Percentiles rank a stretch among this genome's conserved stretches.
Evolutionary conservation across 2,329 filamentous ascomycete species (phyloP).

Genomic region (Metarhizium guizhouense): DNA sequence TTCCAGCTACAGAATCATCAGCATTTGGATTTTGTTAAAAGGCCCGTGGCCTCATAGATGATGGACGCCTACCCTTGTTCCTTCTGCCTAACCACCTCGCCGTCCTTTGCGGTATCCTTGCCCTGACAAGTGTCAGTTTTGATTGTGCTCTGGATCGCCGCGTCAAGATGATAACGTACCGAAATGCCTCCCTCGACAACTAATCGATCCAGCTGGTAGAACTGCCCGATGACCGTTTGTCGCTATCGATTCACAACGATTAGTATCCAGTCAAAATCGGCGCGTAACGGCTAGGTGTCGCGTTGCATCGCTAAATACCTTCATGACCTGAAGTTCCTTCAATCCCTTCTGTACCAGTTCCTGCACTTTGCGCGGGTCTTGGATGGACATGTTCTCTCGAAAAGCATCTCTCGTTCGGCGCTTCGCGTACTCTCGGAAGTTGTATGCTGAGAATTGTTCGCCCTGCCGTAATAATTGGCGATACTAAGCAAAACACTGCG

Average conservation of each 20-base stretch:
- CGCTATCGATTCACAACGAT: conserved; percentile 46
- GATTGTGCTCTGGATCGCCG: conserved; percentile 4
- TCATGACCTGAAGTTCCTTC: conserved; percentile 79
- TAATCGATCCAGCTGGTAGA: conserved; percentile 84
- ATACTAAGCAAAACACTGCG: conserved; percentile 50
- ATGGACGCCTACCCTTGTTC: conserved; percentile 57
- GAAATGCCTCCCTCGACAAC: conserved; percentile 85
- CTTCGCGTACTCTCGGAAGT: conserved; percentile 94
- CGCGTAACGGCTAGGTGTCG: no score
- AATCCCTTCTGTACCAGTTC: conserved; percentile 83
- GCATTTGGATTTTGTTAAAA: not conserved
- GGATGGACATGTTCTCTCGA: conserved; percentile 64
- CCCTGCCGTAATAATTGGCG: conserved; percentile 84
- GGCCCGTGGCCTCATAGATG: no score
- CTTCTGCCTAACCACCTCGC: conserved; percentile 65
- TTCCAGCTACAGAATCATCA: conserved; percentile 6
- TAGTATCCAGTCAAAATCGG: conserved; percentile 5
- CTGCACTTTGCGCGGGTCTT: conserved; percentile 70
- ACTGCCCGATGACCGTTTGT: conserved; percentile 90
- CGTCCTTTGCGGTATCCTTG: conserved; percentile 59
- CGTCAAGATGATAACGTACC: conserved; percentile 31
- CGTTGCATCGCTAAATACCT: conserved; percentile 49
- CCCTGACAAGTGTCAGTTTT: conserved; percentile 35
- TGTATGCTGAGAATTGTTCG: conserved; percentile 84
- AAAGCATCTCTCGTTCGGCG: conserved; percentile 88